These are phyloP conservation scores for Crithidia sp. DNA, from an alignment of 208 protist genomes.

Conservation along the genomic window DNA sequence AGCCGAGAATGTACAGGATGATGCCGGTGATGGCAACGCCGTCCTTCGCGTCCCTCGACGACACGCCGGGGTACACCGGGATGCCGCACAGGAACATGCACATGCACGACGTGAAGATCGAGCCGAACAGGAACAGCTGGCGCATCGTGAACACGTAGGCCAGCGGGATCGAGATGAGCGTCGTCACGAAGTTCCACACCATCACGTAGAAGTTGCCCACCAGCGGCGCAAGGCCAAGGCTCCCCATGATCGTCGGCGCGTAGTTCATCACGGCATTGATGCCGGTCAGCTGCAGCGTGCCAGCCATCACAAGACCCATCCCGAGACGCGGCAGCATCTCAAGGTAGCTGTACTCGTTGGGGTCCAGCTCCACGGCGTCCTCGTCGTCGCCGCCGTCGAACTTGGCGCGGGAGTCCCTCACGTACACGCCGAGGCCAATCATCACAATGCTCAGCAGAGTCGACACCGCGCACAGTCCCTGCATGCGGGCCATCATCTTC, in stretches of 20 bases:
- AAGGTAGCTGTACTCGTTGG: slow-evolving; percentile 54
- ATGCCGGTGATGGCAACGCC: slow-evolving; percentile 81
- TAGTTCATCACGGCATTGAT: slow-evolving; percentile 92
- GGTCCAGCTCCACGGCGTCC: slow-evolving; percentile 13
- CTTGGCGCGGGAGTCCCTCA: slow-evolving; percentile 27
- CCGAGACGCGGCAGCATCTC: slow-evolving; percentile 58
- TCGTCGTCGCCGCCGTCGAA: slow-evolving; percentile 24
- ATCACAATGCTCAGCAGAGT: slow-evolving; percentile 62
- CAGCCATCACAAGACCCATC: slow-evolving; percentile 58
- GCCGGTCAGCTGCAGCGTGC: slow-evolving; percentile 83
- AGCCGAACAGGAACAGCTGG: slow-evolving; percentile 69
- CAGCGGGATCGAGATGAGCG: slow-evolving; percentile 76
- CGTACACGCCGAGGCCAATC: slow-evolving; percentile 43
- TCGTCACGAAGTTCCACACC: slow-evolving; percentile 88
- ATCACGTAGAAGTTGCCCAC: slow-evolving; percentile 86
- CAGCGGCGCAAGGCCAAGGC: slow-evolving; percentile 63
- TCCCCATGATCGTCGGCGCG: slow-evolving; percentile 78
- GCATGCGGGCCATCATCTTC: slow-evolving; percentile 60
- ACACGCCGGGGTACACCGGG: slow-evolving; percentile 79
- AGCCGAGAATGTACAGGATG: slow-evolving; percentile 77
- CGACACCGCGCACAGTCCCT: slow-evolving; percentile 68
- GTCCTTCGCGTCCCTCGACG: slow-evolving; percentile 48
- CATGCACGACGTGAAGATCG: slow-evolving; percentile 58
- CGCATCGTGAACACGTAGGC: slow-evolving; percentile 71
- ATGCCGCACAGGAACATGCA: slow-evolving; percentile 86